phyloP scores from a whole-genome alignment of 2,329 filamentous ascomycete genomes.

The Ophiostoma tasmaniense region DNA sequence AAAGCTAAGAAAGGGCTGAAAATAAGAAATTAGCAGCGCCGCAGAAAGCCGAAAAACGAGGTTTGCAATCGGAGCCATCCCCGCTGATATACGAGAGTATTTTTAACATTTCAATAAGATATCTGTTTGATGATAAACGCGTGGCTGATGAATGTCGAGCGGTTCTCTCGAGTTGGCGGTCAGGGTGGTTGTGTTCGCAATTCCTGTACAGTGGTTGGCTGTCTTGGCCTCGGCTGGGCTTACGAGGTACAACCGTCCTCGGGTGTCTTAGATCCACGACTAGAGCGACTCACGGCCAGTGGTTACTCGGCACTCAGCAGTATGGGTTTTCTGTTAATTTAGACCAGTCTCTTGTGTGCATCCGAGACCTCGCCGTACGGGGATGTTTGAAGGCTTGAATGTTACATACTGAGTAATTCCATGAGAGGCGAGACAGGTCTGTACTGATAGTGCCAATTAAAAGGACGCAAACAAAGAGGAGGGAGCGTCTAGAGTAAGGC shows the following conservation, averaged over 20 bases:
- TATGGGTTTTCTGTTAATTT: not conserved
- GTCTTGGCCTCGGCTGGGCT: not conserved
- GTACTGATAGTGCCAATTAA: not conserved
- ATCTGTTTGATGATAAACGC: not conserved
- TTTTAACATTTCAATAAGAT: no score
- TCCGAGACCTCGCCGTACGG: slow-evolving; percentile 3
- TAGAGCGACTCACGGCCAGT: no score
- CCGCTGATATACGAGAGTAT: not conserved
- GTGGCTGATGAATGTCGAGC: not conserved
- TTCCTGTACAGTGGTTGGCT: not conserved
- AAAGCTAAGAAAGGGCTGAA: not conserved
- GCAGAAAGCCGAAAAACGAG: not conserved
- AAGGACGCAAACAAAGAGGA: not conserved
- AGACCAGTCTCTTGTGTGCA: not conserved
- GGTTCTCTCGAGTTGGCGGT: not conserved
- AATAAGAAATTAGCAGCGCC: not conserved
- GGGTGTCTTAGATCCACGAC: not conserved
- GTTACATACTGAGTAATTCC: no score
- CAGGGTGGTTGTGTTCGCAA: not conserved
- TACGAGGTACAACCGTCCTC: not conserved
- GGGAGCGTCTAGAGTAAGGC: not conserved
- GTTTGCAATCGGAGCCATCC: not conserved
- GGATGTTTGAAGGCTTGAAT: not conserved
- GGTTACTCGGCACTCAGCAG: no score
- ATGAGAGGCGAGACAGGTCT: not conserved